phyloP scores from a whole-genome alignment of 352 stramenopile species.

The Phytophthora nicotianae region DNA sequence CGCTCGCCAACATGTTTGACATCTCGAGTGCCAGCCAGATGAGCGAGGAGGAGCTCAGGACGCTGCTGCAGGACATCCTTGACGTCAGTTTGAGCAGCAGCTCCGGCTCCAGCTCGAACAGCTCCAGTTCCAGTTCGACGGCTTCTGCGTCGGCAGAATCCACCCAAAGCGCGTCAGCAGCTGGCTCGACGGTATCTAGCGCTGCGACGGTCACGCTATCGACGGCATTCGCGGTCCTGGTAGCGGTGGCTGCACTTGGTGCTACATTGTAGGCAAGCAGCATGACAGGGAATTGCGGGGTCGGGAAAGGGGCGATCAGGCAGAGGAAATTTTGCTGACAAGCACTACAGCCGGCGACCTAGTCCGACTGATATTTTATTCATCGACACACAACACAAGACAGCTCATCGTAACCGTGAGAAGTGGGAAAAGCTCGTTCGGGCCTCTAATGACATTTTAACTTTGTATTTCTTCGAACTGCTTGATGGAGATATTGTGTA shows the following conservation, averaged over 20 bases:
- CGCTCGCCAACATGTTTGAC: slow-evolving; percentile 47
- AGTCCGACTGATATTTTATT: slow-evolving; percentile 35
- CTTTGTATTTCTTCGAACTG: slow-evolving; percentile 7
- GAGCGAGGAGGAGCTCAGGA: slow-evolving; percentile 43
- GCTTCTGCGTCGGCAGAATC: slow-evolving; percentile 10
- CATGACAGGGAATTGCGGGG: slow-evolving; percentile 14
- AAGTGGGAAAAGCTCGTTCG: neutral
- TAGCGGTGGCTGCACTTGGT: slow-evolving; percentile 6
- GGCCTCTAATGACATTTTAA: slow-evolving; percentile 4
- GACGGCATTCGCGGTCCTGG: slow-evolving; percentile 9
- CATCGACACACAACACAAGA: slow-evolving; percentile 26
- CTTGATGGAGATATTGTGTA: too few relatives aligned
- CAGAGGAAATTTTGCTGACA: neutral
- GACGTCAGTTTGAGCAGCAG: slow-evolving; percentile 23
- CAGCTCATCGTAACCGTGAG: slow-evolving; percentile 14
- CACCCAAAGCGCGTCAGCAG: slow-evolving; percentile 21
- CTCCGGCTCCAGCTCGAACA: slow-evolving; percentile 9
- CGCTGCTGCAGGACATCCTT: slow-evolving; percentile 36
- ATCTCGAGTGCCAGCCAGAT: slow-evolving; percentile 39
- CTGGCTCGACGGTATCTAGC: slow-evolving; percentile 12
- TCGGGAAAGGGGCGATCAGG: neutral
- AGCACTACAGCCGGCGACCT: neutral
- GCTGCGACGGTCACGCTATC: slow-evolving; percentile 16
- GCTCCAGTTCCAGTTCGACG: slow-evolving; percentile 4
- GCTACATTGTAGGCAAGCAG: slow-evolving; percentile 28